Conservation (phyloP, 148 eudicot species). For the Chenopodium quinoa region DNA sequence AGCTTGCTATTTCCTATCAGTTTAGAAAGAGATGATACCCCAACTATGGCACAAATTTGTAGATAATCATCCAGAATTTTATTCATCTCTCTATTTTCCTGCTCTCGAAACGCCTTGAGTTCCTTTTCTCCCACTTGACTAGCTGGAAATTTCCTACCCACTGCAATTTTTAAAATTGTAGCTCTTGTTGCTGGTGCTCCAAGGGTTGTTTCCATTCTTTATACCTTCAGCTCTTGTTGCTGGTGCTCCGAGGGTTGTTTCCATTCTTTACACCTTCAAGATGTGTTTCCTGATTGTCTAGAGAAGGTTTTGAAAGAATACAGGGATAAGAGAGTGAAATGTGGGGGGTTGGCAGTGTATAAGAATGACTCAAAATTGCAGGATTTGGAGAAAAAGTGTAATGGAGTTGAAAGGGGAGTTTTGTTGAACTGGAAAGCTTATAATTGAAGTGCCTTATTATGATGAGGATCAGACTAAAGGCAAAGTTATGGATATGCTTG, state of each 20-base stretch:
- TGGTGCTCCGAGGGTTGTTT: no score
- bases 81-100: constrained; percentile 49
- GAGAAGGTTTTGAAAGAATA: not conserved
- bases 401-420: constrained; percentile 6
- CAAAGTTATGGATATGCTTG: constrained; percentile 17
- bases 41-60: constrained; percentile 46
- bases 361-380: constrained; percentile 18
- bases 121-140: constrained; percentile 40
- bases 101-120: constrained; percentile 47
- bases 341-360: constrained; percentile 29
- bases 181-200: no score
- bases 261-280: no score
- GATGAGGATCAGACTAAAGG: constrained; percentile 6
- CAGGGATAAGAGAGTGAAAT: constrained; percentile 10
- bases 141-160: constrained; percentile 57
- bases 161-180: constrained; percentile 33
- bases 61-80: constrained; percentile 45
- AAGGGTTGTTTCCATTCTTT: no score
- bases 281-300: constrained; percentile 36
- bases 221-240: no score
- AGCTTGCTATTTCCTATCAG: not conserved
- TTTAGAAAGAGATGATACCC: constrained; percentile 45
- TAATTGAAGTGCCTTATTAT: constrained; percentile 11
- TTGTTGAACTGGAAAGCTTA: no score
- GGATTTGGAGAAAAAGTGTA: constrained; percentile 21